Percentiles rank a stretch among this genome's conserved stretches.
Evolutionary conservation across 2,329 filamentous ascomycete species (phyloP).

Genomic region (Xylariales sp.): DNA sequence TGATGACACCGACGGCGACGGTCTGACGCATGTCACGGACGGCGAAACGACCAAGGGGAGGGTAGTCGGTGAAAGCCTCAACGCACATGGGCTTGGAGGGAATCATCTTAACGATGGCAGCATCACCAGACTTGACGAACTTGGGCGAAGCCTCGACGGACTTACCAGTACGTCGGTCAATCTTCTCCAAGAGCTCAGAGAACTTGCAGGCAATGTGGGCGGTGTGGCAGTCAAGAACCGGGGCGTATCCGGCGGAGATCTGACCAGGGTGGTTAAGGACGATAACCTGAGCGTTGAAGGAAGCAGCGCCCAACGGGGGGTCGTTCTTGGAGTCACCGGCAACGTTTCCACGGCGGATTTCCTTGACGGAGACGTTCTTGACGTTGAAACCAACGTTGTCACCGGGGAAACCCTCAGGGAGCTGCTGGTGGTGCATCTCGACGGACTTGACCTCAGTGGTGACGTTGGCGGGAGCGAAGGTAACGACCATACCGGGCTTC

Average conservation of each 20-base stretch:
- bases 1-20: constrained; percentile 93
- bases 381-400: constrained; percentile 99
- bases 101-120: constrained; percentile 99
- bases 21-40: constrained; percentile 97
- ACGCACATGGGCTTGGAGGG: constrained; percentile 99
- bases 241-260: constrained; percentile 98
- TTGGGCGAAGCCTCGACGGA: constrained; percentile 87
- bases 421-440: constrained; percentile 99
- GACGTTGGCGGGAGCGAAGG: constrained; percentile 96
- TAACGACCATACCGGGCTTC: constrained; percentile 90
- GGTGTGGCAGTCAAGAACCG: constrained; percentile 99
- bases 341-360: constrained; percentile 99
- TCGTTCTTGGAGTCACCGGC: constrained; percentile 99
- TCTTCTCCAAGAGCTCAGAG: constrained; percentile 98
- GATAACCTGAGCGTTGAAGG: constrained; percentile 99
- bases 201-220: constrained; percentile 99
- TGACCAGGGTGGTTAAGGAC: constrained; percentile 99
- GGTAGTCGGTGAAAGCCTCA: constrained; percentile 99
- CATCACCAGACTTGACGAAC: constrained; percentile 99
- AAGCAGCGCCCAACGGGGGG: constrained; percentile 81
- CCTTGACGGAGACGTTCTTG: constrained; percentile 99
- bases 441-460: constrained; percentile 99
- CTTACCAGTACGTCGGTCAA: constrained; percentile 99
- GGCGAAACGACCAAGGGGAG: constrained; percentile 98
- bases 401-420: constrained; percentile 88